phyloP scores from a whole-genome alignment of 2,329 filamentous ascomycete genomes.

The Magnaporthiopsis rhizophila region DNA sequence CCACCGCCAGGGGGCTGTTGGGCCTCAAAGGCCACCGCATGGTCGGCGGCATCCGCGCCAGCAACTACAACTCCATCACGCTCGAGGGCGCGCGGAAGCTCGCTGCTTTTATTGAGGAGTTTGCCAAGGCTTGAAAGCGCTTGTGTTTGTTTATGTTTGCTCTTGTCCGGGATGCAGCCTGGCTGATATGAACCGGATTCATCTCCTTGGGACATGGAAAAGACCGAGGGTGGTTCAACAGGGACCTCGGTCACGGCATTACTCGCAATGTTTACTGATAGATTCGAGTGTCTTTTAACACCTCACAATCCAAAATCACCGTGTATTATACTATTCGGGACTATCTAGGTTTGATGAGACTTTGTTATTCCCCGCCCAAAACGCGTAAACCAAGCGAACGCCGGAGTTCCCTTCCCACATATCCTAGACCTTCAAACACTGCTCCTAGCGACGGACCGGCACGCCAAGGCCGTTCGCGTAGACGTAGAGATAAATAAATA shows the following conservation, averaged over 20 bases:
- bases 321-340: neutral
- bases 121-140: slow-evolving; percentile 28
- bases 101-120: slow-evolving; percentile 50
- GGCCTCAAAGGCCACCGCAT: slow-evolving; percentile 85
- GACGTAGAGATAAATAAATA: neutral
- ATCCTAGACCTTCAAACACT: neutral
- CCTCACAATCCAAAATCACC: neutral
- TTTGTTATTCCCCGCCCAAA: neutral
- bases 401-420: neutral
- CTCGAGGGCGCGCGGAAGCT: slow-evolving; percentile 60
- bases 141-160: neutral
- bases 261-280: neutral
- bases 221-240: neutral
- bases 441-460: too few relatives aligned
- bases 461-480: neutral
- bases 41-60: slow-evolving; percentile 77
- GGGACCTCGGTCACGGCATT: neutral
- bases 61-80: slow-evolving; percentile 83
- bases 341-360: neutral
- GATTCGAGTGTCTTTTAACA: neutral
- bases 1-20: slow-evolving; percentile 58
- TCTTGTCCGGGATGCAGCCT: too few relatives aligned
- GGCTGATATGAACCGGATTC: neutral
- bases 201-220: neutral
- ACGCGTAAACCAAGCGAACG: neutral